Base-by-base conservation (phyloP, 805 yeast genomes). In the Clavispora santaluciae region DNA sequence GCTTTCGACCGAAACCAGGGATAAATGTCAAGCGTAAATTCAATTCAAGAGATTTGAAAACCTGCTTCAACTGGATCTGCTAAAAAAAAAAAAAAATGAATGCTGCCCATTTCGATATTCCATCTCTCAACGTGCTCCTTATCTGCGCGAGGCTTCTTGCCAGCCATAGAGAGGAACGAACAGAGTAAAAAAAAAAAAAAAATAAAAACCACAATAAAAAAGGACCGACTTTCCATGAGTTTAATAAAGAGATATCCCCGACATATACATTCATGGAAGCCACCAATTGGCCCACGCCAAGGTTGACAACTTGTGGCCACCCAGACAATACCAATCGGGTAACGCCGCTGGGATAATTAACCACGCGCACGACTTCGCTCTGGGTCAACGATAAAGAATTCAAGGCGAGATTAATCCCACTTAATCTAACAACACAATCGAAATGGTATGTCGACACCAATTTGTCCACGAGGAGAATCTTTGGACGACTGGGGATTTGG, bases 261-360 rank as follows among this genome's bases (percentile, higher is more conserved):
- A 24, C 11, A n/a, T n/a, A n/a, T n/a, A n/a, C n/a, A n/a, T n/a
- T n/a, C n/a, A n/a, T n/a, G n/a, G n/a, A n/a, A n/a, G n/a, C n/a
- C n/a, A n/a, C n/a, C n/a, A n/a, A n/a, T n/a, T n/a, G n/a, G n/a
- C n/a, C n/a, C n/a, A n/a, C n/a, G n/a, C 25, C n/a, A 6, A 9
- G 8, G 4, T 23, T 23, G 6, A 28, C 16, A 4, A n/a, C 7
- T 18, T 18, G 35, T 7, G 11, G 13, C 35, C 6, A 6, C 35
- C 4, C 2, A 20, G 10, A 16, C 6, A 6, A 16, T 36, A 33
- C 42, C 36, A 35, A 36, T 40, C 40, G 40, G 43, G 38, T 34
- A 41, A 33, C 37, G 41, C 43, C 41, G 41, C 37, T 22, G 26
- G 43, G 38, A 25, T 41, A 41, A 41, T 38, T 41, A 33, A 11